Percentiles rank a stretch among this genome's conserved stretches.
Conservation (phyloP, 1,284 basidiomycete species). For the Cryptococcus sp. region DNA sequence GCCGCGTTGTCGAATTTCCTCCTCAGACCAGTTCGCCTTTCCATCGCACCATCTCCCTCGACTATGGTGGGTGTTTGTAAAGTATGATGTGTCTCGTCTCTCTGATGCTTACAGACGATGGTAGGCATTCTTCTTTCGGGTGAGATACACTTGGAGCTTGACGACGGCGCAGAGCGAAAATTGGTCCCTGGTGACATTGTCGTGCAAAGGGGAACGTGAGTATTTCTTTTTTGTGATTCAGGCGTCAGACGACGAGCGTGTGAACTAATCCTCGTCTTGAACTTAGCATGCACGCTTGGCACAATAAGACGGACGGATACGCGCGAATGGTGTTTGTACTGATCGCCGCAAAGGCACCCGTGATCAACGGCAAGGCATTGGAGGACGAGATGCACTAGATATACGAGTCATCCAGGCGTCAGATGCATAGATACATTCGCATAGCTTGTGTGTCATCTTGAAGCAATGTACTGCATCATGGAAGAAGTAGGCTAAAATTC, state of each 20-base stretch:
- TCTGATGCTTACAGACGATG: neutral
- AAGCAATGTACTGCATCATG: too few relatives aligned
- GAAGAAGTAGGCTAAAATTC: neutral
- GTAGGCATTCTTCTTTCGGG: neutral
- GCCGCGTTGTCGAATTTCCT: neutral
- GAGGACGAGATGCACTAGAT: neutral
- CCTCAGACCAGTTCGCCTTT: neutral
- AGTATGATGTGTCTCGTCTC: too few relatives aligned
- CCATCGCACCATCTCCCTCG: neutral
- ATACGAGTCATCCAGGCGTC: too few relatives aligned
- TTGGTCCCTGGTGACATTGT: neutral
- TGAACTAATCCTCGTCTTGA: too few relatives aligned
- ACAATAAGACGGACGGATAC: neutral
- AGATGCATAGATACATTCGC: too few relatives aligned
- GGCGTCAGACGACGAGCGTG: neutral
- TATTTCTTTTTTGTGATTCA: neutral
- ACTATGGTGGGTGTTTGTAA: neutral
- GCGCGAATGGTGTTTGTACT: neutral
- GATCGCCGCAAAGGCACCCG: neutral
- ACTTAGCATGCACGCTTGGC: neutral
- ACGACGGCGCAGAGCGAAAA: neutral
- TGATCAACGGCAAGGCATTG: neutral
- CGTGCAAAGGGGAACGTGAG: conserved; percentile 1
- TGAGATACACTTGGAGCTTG: neutral
- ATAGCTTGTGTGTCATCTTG: too few relatives aligned